Base-by-base conservation (phyloP, 2,329 filamentous ascomycete genomes). In the Beauveria scarabaeidicola region DNA sequence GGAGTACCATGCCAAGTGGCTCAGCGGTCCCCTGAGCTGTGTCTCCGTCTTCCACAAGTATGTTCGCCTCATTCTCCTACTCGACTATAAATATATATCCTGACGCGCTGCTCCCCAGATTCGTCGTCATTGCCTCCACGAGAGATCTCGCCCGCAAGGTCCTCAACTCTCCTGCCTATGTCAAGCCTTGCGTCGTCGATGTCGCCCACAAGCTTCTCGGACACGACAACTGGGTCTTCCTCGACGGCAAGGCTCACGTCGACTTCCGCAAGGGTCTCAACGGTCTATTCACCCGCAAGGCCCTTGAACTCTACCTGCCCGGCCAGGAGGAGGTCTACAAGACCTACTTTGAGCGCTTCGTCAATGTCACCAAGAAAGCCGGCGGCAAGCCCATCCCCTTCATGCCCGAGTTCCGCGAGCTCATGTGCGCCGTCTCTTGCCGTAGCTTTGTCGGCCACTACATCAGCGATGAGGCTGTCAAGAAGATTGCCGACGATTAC, bases 21-120 rank as follows among this genome's bases (percentile, higher is more conserved):
- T 82, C 68, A 96, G 91, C 70, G 94, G 90, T 51, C 87, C 90
- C 52, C 80, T 99, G 67, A 97, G 92, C 80, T 99, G 94, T 71
- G 94, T 99, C 63, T 97, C 92, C 2, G 91, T 99, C 69, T 99
- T 99, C 79, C 94, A 99, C 85, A 99, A 97, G 91, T 96, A 83
- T 67, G 85, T 61, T 38, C 17, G 23, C 11, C 13, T 11, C 7
- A 9, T 27, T 27, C 10, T 17, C 32, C 19, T n/a, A n/a, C n/a
- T 8, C 3, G 7, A n/a, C 50, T 5, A 4, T 41, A 17, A 15
- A 13, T 17, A 38, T 17, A 27, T 36, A 9, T 11, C 5, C 54
- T 38, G 36, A 41, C 27, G 11, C 27, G 10, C 52, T 36, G 9
- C 7, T 46, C 19, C 47, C 5, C 66, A 95, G 91, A 74, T 99